phyloP scores from a whole-genome alignment of 83 land plant genomes.

The Larix sibirica region DNA sequence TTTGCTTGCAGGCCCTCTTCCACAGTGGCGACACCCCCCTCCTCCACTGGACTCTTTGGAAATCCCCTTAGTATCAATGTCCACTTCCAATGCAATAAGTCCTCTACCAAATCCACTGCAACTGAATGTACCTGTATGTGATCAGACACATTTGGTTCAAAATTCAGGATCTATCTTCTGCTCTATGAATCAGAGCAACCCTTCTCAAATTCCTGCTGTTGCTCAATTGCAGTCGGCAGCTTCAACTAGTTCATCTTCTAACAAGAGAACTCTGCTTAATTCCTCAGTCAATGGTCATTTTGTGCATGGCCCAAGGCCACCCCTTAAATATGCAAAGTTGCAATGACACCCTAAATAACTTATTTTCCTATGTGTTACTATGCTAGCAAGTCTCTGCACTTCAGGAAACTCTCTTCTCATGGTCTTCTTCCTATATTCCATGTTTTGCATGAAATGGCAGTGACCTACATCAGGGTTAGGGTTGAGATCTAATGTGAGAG shows the following conservation, averaged over 20 bases:
- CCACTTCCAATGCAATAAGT: constrained; percentile 18
- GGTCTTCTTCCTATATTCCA: constrained; percentile 5
- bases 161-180: constrained; percentile 4
- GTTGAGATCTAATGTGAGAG: background rate
- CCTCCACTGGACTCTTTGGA: constrained; percentile 67
- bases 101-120: constrained; percentile 9
- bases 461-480: background rate
- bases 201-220: constrained; percentile 8
- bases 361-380: background rate
- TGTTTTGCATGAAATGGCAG: constrained; percentile 12
- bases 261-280: constrained; percentile 11
- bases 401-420: background rate
- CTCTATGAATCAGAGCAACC: constrained; percentile 1
- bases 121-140: background rate
- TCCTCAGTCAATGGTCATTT: constrained; percentile 15
- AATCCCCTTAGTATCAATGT: constrained; percentile 64
- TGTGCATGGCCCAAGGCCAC: constrained; percentile 13
- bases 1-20: constrained; percentile 74
- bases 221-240: background rate
- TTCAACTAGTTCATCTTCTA: constrained; percentile 15
- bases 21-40: constrained; percentile 88
- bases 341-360: constrained; percentile 3
- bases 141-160: constrained; percentile 8
- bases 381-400: background rate
- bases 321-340: constrained; percentile 11